These are phyloP conservation scores for Geotrichum phurueaensis DNA, from an alignment of 1,139 yeast genomes.

Conservation along the genomic window DNA sequence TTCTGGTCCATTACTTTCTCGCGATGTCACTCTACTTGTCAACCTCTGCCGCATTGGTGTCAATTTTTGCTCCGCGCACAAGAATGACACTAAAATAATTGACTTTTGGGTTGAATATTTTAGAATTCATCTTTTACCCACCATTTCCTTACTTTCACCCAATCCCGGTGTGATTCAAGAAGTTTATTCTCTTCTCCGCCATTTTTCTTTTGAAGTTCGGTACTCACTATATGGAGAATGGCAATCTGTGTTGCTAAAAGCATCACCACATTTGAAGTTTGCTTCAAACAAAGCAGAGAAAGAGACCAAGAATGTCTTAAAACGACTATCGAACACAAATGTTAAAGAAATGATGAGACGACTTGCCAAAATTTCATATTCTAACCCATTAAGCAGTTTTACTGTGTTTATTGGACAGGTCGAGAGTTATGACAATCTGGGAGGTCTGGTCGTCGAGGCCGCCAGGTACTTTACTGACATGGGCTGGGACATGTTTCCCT, in stretches of 20 bases:
- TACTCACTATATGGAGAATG: conserved; percentile 83
- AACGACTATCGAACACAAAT: conserved; percentile 82
- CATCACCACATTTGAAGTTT: conserved; percentile 52
- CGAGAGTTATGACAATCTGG: conserved; percentile 88
- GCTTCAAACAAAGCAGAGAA: conserved; percentile 71
- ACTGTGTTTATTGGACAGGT: conserved; percentile 44
- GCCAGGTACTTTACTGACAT: conserved; percentile 71
- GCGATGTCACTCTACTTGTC: conserved; percentile 45
- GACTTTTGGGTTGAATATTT: conserved; percentile 54
- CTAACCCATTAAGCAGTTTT: conserved; percentile 77
- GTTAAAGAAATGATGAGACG: conserved; percentile 71
- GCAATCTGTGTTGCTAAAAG: conserved; percentile 49
- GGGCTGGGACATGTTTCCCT: conserved; percentile 83
- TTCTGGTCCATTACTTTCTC: conserved; percentile 53
- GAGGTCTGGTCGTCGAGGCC: conserved; percentile 69
- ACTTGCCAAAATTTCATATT: conserved; percentile 66
- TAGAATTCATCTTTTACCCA: conserved; percentile 64
- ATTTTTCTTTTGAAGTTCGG: conserved; percentile 57
- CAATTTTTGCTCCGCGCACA: conserved; percentile 27
- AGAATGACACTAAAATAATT: conserved; percentile 25
- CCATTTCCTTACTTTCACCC: conserved; percentile 53
- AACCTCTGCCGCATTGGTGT: conserved; percentile 58
- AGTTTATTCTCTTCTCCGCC: conserved; percentile 50
- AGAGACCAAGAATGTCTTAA: conserved; percentile 72
- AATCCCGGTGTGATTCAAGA: conserved; percentile 61